Evolutionary conservation across 2,329 filamentous ascomycete species (phyloP).

Genomic region (Penicillium sp.): DNA sequence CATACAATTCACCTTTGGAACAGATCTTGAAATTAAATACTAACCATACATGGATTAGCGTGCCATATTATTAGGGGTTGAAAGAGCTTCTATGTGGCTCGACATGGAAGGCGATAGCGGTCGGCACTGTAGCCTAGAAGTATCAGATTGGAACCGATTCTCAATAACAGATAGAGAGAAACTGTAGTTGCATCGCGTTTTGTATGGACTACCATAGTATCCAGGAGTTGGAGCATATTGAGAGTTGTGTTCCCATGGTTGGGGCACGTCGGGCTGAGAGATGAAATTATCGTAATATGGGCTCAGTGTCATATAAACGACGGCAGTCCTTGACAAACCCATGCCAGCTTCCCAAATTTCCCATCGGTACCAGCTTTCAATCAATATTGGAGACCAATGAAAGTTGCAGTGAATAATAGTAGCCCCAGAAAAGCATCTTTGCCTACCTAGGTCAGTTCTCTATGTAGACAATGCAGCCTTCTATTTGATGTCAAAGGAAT

Average conservation of each 20-base stretch:
- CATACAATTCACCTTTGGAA: no score
- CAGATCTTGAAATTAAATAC: no score
- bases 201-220: slow-evolving; percentile 8
- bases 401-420: not conserved
- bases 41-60: no score
- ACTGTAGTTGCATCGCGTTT: slow-evolving; percentile 4
- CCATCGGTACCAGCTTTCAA: slow-evolving; percentile 1
- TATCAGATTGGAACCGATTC: slow-evolving; percentile 1
- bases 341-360: slow-evolving; percentile 1
- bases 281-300: not conserved
- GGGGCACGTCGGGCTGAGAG: not conserved
- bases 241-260: slow-evolving; percentile 2
- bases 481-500: slow-evolving; percentile 5
- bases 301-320: not conserved
- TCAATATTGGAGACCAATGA: not conserved
- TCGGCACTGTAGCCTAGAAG: slow-evolving; percentile 5
- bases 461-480: slow-evolving; percentile 4
- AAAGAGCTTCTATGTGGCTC: no score
- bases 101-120: no score
- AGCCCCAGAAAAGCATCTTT: slow-evolving; percentile 2
- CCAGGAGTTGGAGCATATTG: slow-evolving; percentile 45
- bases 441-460: not conserved
- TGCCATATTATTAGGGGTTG: no score
- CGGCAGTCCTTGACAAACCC: not conserved
- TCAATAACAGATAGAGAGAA: slow-evolving; percentile 7